Evolutionary conservation across 2,329 filamentous ascomycete genomes (phyloP), one percentile per base, ranked within the genome.

Genomic region (Fusarium chuoi): DNA sequence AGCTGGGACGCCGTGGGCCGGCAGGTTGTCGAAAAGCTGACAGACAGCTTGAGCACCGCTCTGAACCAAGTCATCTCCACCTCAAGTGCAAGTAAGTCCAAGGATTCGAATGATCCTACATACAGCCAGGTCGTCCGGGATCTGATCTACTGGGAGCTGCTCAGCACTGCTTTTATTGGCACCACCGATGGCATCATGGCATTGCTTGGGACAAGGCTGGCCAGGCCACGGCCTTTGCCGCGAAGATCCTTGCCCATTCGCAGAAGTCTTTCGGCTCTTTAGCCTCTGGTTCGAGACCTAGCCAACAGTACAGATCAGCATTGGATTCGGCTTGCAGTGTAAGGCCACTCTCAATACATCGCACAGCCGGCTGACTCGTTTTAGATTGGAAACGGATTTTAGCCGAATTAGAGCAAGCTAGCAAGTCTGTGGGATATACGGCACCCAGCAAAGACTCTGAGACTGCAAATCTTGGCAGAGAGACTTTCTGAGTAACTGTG

Each of bases 311-410:
- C 10, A 54, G 20, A n/a, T 36, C 51, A 7, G 35, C 35, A 11
- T 12, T 54, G 24, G 51, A 54, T 22, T 38, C 24, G 3, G 51
- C 18, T 54, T 54, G 24, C 35, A 10, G 2, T 10, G 51, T 5
- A 38, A n/a, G 18, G 5, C 9, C n/a, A 38, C 20, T 28, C 6
- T 54, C 18, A 2, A 35, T 0, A 2, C 18, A 0, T 18, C 4
- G 1, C 3, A 15, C 18, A 13, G 4, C 18, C 18, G 5, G 18
- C 51, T 54, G 13, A 54, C 20, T 26, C 13, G 9, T 26, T 17
- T 39, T 17, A 54, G 51, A n/a, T 54, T 22, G 51, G 24, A 7
- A 39, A 17, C 2, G 35, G 3, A 28, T 54, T 5, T 3, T n/a
- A 18, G 8, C 20, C 10, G 35, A 54, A 22, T 2, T 39, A 17